Base-by-base conservation (phyloP, 1,284 basidiomycete species). In the Trametes pubescens region DNA sequence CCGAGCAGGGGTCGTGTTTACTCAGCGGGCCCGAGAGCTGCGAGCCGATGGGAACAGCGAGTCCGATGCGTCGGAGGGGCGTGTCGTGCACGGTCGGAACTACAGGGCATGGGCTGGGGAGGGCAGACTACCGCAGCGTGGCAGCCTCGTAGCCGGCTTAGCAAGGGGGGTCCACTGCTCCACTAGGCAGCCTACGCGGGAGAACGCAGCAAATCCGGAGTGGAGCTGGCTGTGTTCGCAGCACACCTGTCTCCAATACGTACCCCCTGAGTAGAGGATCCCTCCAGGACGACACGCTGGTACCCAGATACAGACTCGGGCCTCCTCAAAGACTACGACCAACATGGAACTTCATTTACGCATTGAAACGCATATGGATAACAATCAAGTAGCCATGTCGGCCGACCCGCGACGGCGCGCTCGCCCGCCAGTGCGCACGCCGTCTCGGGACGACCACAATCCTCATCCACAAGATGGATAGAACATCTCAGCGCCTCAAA, bases 51-150 rank as follows among this genome's bases (percentile, higher is more conserved):
- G 49, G 32, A 49, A 49, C 2, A 5, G 21, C 49, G 32, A 18
- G 18, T 43, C 40, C 34, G 44, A 47, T 47, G 49, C 32, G 49
- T 51, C 49, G 49, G 49, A 51, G 49, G 49, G 35, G 35, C 32
- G 49, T 35, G 32, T 35, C 32, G 18, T 35, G 29, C 29, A 21
- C 10, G 16, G 32, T 22, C 11, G 32, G 9, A 11, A 32, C 11
- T 4, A 34, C 21, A 21, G 9, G 10, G 10, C 21, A 21, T 22
- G 16, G 43, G 2, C 4, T 21, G 43, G n/a, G 14, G n/a, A n/a
- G n/a, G n/a, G n/a, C n/a, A n/a, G n/a, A n/a, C n/a, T 3, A 44
- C 43, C 43, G 47, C 22, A 38, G 46, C 22, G 7, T 24, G 6
- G 46, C 11, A 24, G 46, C 21, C n/a, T n/a, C n/a, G n/a, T n/a